These are phyloP conservation scores for Aspergillus amoenus DNA, from an alignment of 2,329 filamentous ascomycete species.

Conservation along the genomic window DNA sequence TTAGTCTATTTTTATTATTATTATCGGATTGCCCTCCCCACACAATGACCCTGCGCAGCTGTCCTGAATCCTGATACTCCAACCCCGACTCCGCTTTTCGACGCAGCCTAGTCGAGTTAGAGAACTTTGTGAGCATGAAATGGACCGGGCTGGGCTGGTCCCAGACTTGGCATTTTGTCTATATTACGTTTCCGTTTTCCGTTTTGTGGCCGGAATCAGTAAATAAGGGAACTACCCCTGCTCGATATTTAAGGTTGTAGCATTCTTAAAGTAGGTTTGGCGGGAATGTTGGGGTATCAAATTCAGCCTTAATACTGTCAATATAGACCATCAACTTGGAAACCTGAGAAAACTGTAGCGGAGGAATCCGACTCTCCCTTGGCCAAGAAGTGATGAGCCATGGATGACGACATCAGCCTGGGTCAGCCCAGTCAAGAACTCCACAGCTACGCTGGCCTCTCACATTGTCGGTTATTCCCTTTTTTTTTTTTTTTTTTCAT, in stretches of 20 bases:
- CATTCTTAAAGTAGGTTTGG: neutral
- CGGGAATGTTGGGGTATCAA: neutral
- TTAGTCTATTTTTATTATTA: neutral
- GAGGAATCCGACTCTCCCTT: neutral
- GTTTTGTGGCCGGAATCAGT: neutral
- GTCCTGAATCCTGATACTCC: neutral
- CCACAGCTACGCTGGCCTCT: neutral
- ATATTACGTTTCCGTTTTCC: neutral
- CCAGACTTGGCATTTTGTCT: conserved; percentile 5
- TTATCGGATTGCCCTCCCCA: neutral
- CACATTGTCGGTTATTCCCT: neutral
- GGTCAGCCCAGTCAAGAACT: neutral
- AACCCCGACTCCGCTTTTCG: neutral
- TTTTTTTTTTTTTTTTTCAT: neutral
- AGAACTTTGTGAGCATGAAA: neutral
- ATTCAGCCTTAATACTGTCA: neutral
- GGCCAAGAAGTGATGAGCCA: neutral
- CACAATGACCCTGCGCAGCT: neutral
- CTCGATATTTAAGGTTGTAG: neutral
- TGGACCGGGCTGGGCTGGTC: conserved; percentile 3
- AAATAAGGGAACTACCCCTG: neutral
- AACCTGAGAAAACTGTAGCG: too few relatives aligned
- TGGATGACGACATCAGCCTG: neutral
- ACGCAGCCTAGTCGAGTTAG: neutral
- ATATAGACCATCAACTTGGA: too few relatives aligned